These are phyloP conservation scores for Collybiopsis luxurians DNA, from an alignment of 768 basidiomycete species.

Conservation along the genomic window DNA sequence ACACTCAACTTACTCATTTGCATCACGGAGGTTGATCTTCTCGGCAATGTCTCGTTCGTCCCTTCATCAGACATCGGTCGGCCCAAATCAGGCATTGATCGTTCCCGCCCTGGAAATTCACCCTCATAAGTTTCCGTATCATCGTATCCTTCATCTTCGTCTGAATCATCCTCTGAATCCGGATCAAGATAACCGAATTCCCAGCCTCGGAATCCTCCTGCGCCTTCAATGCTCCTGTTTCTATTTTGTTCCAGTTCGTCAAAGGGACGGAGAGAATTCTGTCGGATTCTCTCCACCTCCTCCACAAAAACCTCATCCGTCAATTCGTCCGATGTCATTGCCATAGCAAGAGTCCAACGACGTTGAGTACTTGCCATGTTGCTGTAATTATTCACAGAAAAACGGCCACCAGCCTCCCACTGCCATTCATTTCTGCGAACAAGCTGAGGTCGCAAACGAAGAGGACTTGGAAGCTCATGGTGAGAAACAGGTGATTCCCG, in stretches of 20 bases:
- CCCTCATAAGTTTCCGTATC: neutral
- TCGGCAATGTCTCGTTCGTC: neutral
- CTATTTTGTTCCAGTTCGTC: neutral
- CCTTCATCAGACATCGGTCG: neutral
- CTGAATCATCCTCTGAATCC: constrained; percentile 4
- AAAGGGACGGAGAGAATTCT: neutral
- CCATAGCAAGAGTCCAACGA: constrained; percentile 44
- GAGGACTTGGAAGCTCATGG: neutral
- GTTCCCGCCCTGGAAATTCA: neutral
- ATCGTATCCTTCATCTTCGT: neutral
- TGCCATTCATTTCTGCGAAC: neutral
- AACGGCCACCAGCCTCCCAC: neutral
- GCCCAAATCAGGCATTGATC: neutral
- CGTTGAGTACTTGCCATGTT: constrained; percentile 8
- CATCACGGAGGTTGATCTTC: neutral
- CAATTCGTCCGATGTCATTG: constrained; percentile 47
- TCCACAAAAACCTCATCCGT: constrained; percentile 50
- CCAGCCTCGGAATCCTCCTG: constrained; percentile 11
- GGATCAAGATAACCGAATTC: constrained; percentile 8
- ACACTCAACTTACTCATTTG: neutral
- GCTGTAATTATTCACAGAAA: neutral
- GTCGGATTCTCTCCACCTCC: constrained; percentile 42
- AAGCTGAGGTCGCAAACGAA: neutral
- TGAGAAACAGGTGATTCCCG: neutral
- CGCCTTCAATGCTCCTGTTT: constrained; percentile 22